phyloP scores from a whole-genome alignment of 176 grass and related monocot species.

The Elymus sibiricus region DNA sequence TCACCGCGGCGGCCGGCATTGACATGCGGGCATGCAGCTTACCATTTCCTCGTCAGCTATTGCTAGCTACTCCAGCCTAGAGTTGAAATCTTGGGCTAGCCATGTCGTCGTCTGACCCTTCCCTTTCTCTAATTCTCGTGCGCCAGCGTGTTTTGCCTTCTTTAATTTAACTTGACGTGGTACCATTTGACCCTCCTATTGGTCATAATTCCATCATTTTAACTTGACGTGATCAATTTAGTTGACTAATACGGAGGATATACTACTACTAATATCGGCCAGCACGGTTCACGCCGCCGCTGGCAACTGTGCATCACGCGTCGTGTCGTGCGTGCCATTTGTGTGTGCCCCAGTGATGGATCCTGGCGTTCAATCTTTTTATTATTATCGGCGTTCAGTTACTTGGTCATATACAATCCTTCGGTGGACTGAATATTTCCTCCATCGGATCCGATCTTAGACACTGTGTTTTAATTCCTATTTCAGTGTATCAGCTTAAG shows the following conservation, averaged over 20 bases:
- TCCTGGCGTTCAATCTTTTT: not conserved
- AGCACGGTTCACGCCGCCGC: not conserved
- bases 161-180: not conserved
- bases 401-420: not conserved
- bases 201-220: not conserved
- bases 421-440: not conserved
- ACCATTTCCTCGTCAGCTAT: not conserved
- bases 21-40: not conserved
- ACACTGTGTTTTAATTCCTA: not conserved
- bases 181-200: not conserved
- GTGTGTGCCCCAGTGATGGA: not conserved
- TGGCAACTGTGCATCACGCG: not conserved
- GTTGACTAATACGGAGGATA: not conserved
- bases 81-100: not conserved
- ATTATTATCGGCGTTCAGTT: not conserved
- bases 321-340: not conserved
- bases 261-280: not conserved
- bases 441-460: not conserved
- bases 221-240: not conserved
- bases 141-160: not conserved
- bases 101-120: not conserved
- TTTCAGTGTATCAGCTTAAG: no score
- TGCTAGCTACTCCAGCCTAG: no score
- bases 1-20: no score
- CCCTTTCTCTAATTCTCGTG: not conserved